phyloP scores from a whole-genome alignment of 768 basidiomycete genomes.

The Boletus edulis region DNA sequence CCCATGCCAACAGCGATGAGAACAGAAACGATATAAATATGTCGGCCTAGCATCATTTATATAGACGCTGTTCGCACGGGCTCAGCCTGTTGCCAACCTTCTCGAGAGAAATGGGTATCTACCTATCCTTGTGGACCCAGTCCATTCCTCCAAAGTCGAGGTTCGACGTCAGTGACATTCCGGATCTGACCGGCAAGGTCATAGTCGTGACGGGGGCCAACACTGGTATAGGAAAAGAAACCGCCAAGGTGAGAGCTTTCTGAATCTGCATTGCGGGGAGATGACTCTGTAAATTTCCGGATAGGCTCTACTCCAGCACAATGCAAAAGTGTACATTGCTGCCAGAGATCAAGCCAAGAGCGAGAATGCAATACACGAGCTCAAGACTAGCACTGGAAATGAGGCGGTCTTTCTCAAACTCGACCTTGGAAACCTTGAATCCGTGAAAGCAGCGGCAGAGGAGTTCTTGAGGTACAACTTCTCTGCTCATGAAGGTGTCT shows the following conservation, averaged over 20 bases:
- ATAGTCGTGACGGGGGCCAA: conserved; percentile 36
- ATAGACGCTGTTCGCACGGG: no score
- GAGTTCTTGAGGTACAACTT: conserved; percentile 25
- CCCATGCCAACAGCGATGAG: no score
- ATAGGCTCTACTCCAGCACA: conserved; percentile 26
- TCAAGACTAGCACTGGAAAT: conserved; percentile 33
- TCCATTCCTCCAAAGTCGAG: no score
- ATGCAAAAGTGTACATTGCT: conserved; percentile 38
- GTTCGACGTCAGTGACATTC: conserved; percentile 1
- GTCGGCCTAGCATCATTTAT: no score
- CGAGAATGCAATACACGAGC: conserved; percentile 27
- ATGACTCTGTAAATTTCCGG: no score
- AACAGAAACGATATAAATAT: no score
- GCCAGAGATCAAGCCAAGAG: conserved; percentile 25
- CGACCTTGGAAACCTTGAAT: conserved; percentile 36
- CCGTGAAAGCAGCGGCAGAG: conserved; percentile 34
- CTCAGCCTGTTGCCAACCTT: no score
- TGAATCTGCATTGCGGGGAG: no score
- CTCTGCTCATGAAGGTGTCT: no score
- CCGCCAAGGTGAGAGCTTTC: conserved; percentile 8
- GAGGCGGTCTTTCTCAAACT: conserved; percentile 34
- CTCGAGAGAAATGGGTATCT: no score
- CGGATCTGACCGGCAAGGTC: conserved; percentile 34
- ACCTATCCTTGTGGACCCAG: no score
- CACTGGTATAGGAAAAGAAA: conserved; percentile 31